phyloP scores from a whole-genome alignment of 2,329 filamentous ascomycete genomes.

The Chaetomium olivaceum region DNA sequence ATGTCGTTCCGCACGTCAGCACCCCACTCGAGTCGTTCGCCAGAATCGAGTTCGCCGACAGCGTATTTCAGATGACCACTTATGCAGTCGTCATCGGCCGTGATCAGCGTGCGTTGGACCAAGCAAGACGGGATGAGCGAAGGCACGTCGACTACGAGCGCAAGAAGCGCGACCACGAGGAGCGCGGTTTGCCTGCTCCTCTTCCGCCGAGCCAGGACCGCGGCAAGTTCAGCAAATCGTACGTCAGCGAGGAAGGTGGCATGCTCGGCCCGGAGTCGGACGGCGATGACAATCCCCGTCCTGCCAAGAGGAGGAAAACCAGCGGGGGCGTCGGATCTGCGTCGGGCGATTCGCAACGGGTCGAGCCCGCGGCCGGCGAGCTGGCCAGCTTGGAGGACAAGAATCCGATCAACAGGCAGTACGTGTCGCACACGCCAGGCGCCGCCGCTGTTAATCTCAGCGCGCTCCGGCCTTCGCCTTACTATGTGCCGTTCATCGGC shows the following conservation, averaged over 20 bases:
- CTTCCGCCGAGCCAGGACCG: slow-evolving; percentile 53
- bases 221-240: slow-evolving; percentile 62
- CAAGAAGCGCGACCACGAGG: slow-evolving; percentile 49
- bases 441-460: slow-evolving; percentile 61
- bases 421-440: slow-evolving; percentile 60
- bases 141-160: slow-evolving; percentile 49
- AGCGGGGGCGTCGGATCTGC: slow-evolving; percentile 23
- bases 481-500: slow-evolving; percentile 65
- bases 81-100: slow-evolving; percentile 71
- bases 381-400: slow-evolving; percentile 38
- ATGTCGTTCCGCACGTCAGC: slow-evolving; percentile 38
- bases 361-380: slow-evolving; percentile 24
- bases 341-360: slow-evolving; percentile 26
- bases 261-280: slow-evolving; percentile 66
- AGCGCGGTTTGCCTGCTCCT: slow-evolving; percentile 52
- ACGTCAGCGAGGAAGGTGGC: slow-evolving; percentile 69
- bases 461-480: slow-evolving; percentile 60
- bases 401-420: slow-evolving; percentile 58
- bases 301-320: slow-evolving; percentile 43
- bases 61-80: slow-evolving; percentile 77
- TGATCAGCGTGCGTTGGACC: slow-evolving; percentile 61
- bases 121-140: slow-evolving; percentile 55
- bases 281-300: slow-evolving; percentile 47
- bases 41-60: slow-evolving; percentile 69
- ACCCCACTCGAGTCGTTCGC: slow-evolving; percentile 56